These are phyloP conservation scores for Neurospora tetrasperma DNA, from an alignment of 495 filamentous ascomycete genomes.

Conservation along the genomic window DNA sequence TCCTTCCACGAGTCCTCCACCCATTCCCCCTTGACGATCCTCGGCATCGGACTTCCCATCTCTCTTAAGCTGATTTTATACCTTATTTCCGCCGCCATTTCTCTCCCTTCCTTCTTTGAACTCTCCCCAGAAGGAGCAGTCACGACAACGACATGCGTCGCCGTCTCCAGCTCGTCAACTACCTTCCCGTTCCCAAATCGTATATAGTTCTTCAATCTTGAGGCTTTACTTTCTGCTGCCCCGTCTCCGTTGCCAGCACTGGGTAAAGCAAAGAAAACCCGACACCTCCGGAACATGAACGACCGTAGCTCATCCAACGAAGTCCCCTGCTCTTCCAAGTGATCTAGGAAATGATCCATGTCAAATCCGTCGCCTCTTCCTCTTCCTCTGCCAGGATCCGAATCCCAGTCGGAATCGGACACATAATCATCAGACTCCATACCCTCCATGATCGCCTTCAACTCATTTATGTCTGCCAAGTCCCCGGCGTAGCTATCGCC, in stretches of 20 bases:
- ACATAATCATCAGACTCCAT: constrained; percentile 25
- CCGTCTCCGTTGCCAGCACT: constrained; percentile 4
- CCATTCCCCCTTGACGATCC: constrained; percentile 65
- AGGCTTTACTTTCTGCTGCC: constrained; percentile 8
- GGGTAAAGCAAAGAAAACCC: constrained; percentile 40
- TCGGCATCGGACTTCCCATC: constrained; percentile 43
- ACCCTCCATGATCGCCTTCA: constrained; percentile 43
- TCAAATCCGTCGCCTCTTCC: constrained; percentile 15
- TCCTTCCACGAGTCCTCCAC: constrained; percentile 70
- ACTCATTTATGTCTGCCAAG: constrained; percentile 47
- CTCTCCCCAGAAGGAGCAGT: constrained; percentile 5
- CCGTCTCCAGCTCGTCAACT: constrained; percentile 30
- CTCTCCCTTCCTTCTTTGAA: constrained; percentile 13
- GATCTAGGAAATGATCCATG: constrained; percentile 33
- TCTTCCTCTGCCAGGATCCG: neutral
- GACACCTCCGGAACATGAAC: constrained; percentile 57
- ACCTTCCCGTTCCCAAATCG: constrained; percentile 55
- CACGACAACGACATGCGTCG: constrained; percentile 60
- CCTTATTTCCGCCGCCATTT: constrained; percentile 33
- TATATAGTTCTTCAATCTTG: constrained; percentile 36
- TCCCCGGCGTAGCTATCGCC: constrained; percentile 79
- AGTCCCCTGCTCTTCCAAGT: constrained; percentile 48
- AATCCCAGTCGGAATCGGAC: neutral
- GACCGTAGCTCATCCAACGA: constrained; percentile 40
- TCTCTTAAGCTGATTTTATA: constrained; percentile 25